Percentiles rank a stretch among this genome's conserved stretches.
Evolutionary conservation across 208 protist species (phyloP).

Genomic region (Phytomonas francai): DNA sequence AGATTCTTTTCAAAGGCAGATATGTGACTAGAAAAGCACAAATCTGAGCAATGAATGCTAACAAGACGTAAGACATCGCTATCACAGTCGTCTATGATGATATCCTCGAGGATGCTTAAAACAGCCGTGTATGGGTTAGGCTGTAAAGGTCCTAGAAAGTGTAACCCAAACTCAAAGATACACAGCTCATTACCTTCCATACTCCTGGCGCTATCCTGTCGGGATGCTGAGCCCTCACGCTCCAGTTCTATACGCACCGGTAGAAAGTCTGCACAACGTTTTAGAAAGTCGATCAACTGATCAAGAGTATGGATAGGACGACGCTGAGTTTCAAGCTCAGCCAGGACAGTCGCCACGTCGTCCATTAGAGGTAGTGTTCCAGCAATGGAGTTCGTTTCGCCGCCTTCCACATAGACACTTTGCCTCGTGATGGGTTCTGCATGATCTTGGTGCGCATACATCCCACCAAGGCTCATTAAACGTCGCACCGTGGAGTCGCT

Average conservation of each 20-base stretch:
- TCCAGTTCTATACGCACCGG: constrained; percentile 45
- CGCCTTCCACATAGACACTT: not conserved
- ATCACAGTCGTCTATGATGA: constrained; percentile 68
- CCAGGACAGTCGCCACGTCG: constrained; percentile 12
- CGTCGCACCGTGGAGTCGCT: not conserved
- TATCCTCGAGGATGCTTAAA: constrained; percentile 45
- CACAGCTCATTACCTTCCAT: not conserved
- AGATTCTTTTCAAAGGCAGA: not conserved
- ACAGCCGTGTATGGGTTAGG: constrained; percentile 19
- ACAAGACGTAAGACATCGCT: constrained; percentile 15
- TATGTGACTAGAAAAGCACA: constrained; percentile 13
- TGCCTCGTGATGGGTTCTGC: not conserved
- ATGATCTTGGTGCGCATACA: not conserved
- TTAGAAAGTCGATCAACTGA: constrained; percentile 24
- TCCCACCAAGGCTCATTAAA: not conserved
- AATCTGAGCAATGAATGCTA: constrained; percentile 40
- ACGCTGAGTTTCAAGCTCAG: constrained; percentile 23
- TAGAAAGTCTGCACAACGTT: constrained; percentile 25
- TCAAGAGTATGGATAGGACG: constrained; percentile 27
- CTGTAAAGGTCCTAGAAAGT: constrained; percentile 44
- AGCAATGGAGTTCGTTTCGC: not conserved
- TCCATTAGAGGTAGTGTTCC: not conserved
- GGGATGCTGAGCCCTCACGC: constrained; percentile 14
- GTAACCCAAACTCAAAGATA: constrained; percentile 17
- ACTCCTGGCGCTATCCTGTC: not conserved